Evolutionary conservation across 805 yeast genomes (phyloP), one percentile per base, ranked within the genome.

Genomic region (Saturnispora diversa): DNA sequence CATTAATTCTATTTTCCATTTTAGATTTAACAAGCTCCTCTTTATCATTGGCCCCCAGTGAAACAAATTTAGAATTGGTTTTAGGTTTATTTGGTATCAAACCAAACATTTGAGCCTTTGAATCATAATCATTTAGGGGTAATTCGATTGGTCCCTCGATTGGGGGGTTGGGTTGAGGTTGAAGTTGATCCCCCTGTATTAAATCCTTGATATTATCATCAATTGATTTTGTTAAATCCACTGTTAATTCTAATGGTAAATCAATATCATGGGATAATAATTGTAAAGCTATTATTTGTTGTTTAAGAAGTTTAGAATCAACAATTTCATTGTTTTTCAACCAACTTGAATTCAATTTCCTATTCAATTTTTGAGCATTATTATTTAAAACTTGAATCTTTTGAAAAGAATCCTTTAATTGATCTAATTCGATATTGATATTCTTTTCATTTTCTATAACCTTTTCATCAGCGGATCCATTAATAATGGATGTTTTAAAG

Each of bases 271-370:
- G 74, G 2, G 85, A 72, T 30, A 84, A 58, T 13, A 81, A 53
- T 52, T 82, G 84, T 38, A 82, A 67, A 0, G 80, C 80, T 13
- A 74, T 58, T 16, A 84, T 55, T 55, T 84, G 94, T 43, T 73
- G 69, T 32, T 67, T 61, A 37, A 84, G 59, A 12, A 77, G 51
- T 2, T 60, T 66, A 5, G 61, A 47, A 49, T 78, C 75, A 29
- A 75, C 65, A 5, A 53, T 44, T 37, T 57, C 53, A 15, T 44
- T 50, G 40, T 57, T 53, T 17, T 50, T 35, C 10, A 41, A 23
- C 59, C 55, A 55, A 10, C 44, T 31, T 12, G 44, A 36, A 33
- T 66, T 63, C 11, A 72, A 32, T 17, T 51, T 51, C 3, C 51
- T 40, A 15, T 40, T 40, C 10, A 23, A 13, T 30, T 28, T 33